A percentile compares a stretch with the other conserved stretches of the same genome.
These are phyloP conservation scores for Dendrostoma leiphaemia DNA, from an alignment of 2,329 filamentous ascomycete species.

Conservation along the genomic window DNA sequence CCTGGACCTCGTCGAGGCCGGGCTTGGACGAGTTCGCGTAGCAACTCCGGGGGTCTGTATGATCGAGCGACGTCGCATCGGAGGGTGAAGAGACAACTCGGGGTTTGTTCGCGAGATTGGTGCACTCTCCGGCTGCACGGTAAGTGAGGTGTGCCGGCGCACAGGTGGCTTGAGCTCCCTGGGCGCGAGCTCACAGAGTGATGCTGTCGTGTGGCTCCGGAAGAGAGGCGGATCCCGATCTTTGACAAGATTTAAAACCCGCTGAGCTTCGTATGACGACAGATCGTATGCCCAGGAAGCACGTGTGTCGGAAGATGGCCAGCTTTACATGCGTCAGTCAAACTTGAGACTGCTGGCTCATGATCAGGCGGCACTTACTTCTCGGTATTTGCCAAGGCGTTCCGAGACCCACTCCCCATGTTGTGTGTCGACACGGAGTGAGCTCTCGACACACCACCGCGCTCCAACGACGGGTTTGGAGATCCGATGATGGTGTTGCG, in stretches of 20 bases:
- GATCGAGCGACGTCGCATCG: conserved; percentile 46
- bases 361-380: conserved; percentile 22
- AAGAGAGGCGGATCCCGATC: conserved; percentile 19
- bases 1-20: conserved; percentile 24
- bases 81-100: conserved; percentile 46
- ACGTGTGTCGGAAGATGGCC: conserved; percentile 31
- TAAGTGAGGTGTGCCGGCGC: conserved; percentile 34
- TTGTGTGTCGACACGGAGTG: conserved; percentile 29
- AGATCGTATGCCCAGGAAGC: conserved; percentile 42
- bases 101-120: conserved; percentile 41
- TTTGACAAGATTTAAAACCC: conserved; percentile 39
- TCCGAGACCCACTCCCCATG: conserved; percentile 26
- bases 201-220: conserved; percentile 5
- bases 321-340: conserved; percentile 24
- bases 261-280: conserved; percentile 44
- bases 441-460: conserved; percentile 23
- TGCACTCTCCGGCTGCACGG: conserved; percentile 25
- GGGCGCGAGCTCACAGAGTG: conserved; percentile 17
- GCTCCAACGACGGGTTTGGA: conserved; percentile 21
- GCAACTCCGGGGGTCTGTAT: conserved; percentile 50
- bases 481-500: conserved; percentile 30
- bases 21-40: conserved; percentile 35
- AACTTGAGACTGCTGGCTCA: neutral
- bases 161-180: conserved; percentile 31
- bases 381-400: conserved; percentile 26